These are phyloP conservation scores for Barnettozyma vustinii DNA, from an alignment of 805 yeast species.

Conservation along the genomic window DNA sequence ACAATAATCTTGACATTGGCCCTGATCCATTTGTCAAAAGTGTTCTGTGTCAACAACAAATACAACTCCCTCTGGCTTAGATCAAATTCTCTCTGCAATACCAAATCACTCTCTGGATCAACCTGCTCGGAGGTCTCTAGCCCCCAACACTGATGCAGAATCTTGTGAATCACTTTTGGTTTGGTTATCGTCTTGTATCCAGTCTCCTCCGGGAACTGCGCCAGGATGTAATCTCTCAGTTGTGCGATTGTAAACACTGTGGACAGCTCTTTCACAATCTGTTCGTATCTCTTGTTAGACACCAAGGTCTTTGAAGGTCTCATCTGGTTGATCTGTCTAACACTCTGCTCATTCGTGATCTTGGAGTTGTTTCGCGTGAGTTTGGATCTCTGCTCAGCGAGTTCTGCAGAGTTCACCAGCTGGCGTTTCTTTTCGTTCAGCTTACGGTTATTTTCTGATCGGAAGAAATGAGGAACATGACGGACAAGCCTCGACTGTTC, in stretches of 20 bases:
- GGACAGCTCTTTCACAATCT: slow-evolving; percentile 12
- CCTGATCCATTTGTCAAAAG: slow-evolving; percentile 23
- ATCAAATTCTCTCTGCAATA: slow-evolving; percentile 17
- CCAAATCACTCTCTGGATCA: slow-evolving; percentile 14
- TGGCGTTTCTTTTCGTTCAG: background rate
- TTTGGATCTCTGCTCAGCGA: slow-evolving; percentile 7
- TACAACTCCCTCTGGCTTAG: slow-evolving; percentile 18
- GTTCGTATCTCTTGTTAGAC: slow-evolving; percentile 17
- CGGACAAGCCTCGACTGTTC: slow-evolving; percentile 16
- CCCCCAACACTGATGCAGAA: slow-evolving; percentile 17
- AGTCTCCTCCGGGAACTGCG: slow-evolving; percentile 5
- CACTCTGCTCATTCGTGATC: slow-evolving; percentile 7
- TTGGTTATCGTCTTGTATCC: slow-evolving; percentile 6
- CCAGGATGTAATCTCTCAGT: slow-evolving; percentile 11
- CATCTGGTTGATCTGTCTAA: slow-evolving; percentile 9
- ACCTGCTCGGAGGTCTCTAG: slow-evolving; percentile 10
- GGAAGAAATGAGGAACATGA: slow-evolving; percentile 6
- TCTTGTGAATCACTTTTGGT: slow-evolving; percentile 3
- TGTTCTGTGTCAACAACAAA: slow-evolving; percentile 16
- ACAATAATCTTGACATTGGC: slow-evolving; percentile 22
- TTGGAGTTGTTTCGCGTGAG: slow-evolving; percentile 4
- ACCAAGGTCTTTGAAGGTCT: slow-evolving; percentile 15
- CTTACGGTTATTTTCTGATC: background rate
- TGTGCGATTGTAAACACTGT: slow-evolving; percentile 15
- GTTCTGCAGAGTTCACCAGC: background rate